phyloP scores from a whole-genome alignment of 2,329 filamentous ascomycete genomes.

The Anisogramma anomala region DNA sequence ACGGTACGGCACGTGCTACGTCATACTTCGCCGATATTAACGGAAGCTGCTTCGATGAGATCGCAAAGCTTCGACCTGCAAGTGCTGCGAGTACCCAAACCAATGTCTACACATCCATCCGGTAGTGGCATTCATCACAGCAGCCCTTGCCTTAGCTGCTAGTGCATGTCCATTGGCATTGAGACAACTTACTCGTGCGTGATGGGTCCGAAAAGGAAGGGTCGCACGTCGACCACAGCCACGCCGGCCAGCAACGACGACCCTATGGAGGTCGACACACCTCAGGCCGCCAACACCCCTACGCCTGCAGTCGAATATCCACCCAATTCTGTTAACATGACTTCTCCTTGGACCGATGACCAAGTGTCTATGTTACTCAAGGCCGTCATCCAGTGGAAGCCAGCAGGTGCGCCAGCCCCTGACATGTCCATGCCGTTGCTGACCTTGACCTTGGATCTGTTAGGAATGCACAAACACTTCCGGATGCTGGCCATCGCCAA shows the following conservation, averaged over 20 bases:
- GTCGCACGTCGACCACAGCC: slow-evolving; percentile 38
- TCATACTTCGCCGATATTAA: too few relatives aligned
- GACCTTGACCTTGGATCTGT: slow-evolving; percentile 12
- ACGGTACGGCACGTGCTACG: too few relatives aligned
- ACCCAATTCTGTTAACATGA: slow-evolving; percentile 30
- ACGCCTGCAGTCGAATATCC: slow-evolving; percentile 30
- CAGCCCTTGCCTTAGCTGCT: not conserved
- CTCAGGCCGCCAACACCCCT: slow-evolving; percentile 40
- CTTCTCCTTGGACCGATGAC: slow-evolving; percentile 86
- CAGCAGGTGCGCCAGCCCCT: slow-evolving; percentile 59
- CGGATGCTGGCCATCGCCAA: slow-evolving; percentile 79
- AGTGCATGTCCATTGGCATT: not conserved
- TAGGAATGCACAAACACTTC: slow-evolving; percentile 89
- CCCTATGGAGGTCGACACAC: slow-evolving; percentile 48
- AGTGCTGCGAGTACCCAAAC: too few relatives aligned
- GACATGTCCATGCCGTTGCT: too few relatives aligned
- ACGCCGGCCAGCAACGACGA: slow-evolving; percentile 44
- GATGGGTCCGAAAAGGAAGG: slow-evolving; percentile 57
- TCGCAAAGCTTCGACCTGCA: too few relatives aligned
- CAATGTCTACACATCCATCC: too few relatives aligned
- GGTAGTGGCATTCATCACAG: not conserved
- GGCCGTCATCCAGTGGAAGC: slow-evolving; percentile 87
- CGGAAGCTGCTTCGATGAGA: too few relatives aligned
- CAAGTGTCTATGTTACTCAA: slow-evolving; percentile 91
- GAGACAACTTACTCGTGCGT: slow-evolving; percentile 1